A percentile compares a stretch with the other conserved stretches of the same genome.
Evolutionary conservation across 139 green algal genomes (phyloP).

Genomic region (Coelastrella sp.): DNA sequence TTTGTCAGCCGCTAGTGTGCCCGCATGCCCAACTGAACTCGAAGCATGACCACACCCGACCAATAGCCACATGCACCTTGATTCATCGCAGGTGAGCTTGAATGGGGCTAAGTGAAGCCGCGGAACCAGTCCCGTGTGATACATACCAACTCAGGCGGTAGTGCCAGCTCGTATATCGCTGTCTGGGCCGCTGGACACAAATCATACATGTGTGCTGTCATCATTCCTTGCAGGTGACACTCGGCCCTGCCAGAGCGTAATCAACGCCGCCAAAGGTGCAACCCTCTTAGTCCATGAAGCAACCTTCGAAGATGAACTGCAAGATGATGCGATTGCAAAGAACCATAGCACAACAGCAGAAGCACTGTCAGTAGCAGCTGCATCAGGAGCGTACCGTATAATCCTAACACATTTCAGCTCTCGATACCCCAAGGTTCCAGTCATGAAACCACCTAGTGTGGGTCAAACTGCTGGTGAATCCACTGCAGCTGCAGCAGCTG

Average conservation of each 20-base stretch:
- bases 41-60: no score
- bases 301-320: conserved; percentile 96
- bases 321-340: conserved; percentile 91
- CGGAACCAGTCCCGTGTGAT: no score
- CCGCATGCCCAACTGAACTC: no score
- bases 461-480: neutral
- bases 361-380: conserved; percentile 75
- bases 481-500: neutral
- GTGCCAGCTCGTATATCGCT: no score
- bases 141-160: no score
- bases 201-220: neutral
- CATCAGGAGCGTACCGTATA: conserved; percentile 87
- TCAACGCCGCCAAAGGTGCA: conserved; percentile 81
- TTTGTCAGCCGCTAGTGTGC: no score
- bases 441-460: conserved; percentile 51
- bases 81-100: no score
- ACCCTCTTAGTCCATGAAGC: conserved; percentile 97
- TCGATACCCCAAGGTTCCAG: conserved; percentile 92
- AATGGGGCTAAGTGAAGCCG: no score
- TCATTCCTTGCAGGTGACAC: conserved; percentile 81
- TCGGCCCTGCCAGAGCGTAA: conserved; percentile 77
- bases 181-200: no score
- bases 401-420: conserved; percentile 98
- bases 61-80: no score
- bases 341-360: conserved; percentile 92